Base-by-base conservation (phyloP, 1,284 basidiomycete genomes). In the Sporisorium scitamineum region DNA sequence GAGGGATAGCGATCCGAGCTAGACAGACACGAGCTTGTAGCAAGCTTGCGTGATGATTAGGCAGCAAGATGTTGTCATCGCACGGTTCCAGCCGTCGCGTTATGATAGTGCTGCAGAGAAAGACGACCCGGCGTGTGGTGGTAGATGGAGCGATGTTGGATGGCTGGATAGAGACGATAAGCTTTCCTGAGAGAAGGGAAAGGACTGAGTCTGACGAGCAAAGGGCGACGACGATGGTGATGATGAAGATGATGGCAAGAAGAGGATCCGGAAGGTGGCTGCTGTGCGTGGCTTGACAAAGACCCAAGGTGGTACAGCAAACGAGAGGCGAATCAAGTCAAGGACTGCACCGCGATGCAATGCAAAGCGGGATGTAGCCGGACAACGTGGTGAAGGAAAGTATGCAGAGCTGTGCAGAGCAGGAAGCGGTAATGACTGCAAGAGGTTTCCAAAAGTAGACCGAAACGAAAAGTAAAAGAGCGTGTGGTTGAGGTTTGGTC, bases 51-150 rank as follows among this genome's bases (percentile, higher is more conserved):
- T 13, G 34, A 37, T 14, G 34, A 13, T 3, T 39, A 6, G 37
- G n/a, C 18, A 1, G 18, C 37, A n/a, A 37, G 37, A 8, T 39
- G 37, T 39, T 39, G 37, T 39, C 16, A 24, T 13, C n/a, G 31
- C n/a, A 51, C 50, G 50, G 50, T 34, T 34, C 50, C 50, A 51
- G 50, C 50, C 50, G 50, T 51, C 13, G 32, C 32, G 50, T 20
- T 16, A 52, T 4, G 37, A 22, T 22, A 9, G 10, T 20, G 7
- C 14, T 20, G 50, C n/a, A 37, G 9, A 31, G 50, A 51, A 11
- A 52, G 20, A 24, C 31, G 50, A 50, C 48, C 31, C 48, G 48
- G 29, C 27, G 48, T 31, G 48, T 50, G 18, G 27, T 32, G n/a
- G 8, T 27, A 16, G 50, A 34, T 9, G 6, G 4, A 37, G 29